Conservation (phyloP, 2,329 filamentous ascomycete genomes). For the Colletotrichum caudatum region DNA sequence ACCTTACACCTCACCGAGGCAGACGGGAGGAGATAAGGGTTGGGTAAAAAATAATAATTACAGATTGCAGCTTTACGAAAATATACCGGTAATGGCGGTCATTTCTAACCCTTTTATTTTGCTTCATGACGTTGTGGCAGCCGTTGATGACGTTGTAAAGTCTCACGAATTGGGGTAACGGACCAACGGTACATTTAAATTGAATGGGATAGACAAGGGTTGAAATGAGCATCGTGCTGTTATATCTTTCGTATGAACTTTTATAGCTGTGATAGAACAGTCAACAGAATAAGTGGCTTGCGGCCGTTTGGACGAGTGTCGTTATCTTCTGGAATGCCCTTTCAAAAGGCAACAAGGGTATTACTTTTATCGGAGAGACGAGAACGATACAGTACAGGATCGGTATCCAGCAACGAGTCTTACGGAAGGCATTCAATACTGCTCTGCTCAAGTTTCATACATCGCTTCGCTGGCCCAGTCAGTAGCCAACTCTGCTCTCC, state of each 20-base stretch:
- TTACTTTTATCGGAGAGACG: neutral
- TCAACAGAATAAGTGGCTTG: neutral
- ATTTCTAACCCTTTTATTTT: neutral
- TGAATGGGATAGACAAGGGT: no score
- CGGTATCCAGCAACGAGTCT: no score
- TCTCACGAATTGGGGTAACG: neutral
- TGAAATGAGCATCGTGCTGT: neutral
- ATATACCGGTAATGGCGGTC: neutral
- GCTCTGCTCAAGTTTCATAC: neutral
- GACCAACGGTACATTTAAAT: no score
- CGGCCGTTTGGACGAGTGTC: neutral
- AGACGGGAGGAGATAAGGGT: no score
- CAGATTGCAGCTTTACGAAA: neutral
- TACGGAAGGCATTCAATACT: neutral
- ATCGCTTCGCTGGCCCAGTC: no score
- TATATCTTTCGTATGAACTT: no score
- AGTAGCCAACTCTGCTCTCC: neutral
- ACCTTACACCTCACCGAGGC: slow-evolving; percentile 19
- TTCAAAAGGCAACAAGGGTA: neutral
- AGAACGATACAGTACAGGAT: neutral
- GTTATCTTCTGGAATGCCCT: neutral
- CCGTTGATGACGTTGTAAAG: neutral
- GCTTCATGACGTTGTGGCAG: neutral
- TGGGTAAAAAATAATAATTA: neutral
- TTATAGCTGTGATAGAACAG: neutral